Evolutionary conservation across 2,329 filamentous ascomycete species (phyloP).

Genomic region (Paracorniculantispora psalliotae): DNA sequence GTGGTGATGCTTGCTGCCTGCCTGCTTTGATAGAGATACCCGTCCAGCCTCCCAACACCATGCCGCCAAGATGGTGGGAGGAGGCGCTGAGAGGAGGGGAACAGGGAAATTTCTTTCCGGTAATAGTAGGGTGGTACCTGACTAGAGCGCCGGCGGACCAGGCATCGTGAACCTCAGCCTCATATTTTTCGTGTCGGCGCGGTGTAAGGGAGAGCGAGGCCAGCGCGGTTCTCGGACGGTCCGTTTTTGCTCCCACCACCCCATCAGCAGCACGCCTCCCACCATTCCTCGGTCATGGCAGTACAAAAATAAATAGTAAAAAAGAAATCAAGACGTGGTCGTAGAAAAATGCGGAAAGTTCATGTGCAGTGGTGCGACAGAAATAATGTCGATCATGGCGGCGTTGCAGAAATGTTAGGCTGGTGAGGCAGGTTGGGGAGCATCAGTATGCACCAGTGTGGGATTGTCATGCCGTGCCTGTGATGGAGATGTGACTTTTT

Average conservation of each 20-base stretch:
- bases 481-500: constrained; percentile 7
- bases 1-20: not conserved
- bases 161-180: constrained; percentile 13
- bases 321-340: not conserved
- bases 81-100: not conserved
- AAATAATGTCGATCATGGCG: not conserved
- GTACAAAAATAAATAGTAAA: not conserved
- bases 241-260: not conserved
- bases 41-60: too few relatives aligned
- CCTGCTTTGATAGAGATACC: too few relatives aligned
- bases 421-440: constrained; percentile 1
- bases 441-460: constrained; percentile 5
- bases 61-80: constrained; percentile 5
- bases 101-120: not conserved
- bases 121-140: constrained; percentile 1
- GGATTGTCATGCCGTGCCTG: not conserved
- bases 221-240: constrained; percentile 11
- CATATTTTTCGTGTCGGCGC: not conserved
- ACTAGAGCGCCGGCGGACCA: constrained; percentile 5
- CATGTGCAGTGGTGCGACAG: not conserved
- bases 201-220: not conserved
- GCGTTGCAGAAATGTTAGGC: not conserved
- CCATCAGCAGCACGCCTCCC: not conserved
- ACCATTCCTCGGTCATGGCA: not conserved
- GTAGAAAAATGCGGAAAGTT: constrained; percentile 14